These are phyloP conservation scores for Paraphaeosphaeria minitans DNA, from an alignment of 2,329 filamentous ascomycete genomes.

Conservation along the genomic window DNA sequence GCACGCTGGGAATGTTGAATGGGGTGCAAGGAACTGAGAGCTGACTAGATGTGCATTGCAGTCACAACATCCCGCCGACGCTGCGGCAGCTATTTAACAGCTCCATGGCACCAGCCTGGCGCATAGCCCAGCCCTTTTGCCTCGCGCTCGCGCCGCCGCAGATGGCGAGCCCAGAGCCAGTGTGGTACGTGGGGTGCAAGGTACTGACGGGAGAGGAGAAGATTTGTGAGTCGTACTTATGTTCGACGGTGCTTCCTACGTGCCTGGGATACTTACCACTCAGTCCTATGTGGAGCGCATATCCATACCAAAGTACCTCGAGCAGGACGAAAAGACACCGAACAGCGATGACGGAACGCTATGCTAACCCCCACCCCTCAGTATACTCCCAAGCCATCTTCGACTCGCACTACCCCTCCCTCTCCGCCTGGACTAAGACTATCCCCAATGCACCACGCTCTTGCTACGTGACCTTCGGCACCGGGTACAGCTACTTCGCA, in stretches of 20 bases:
- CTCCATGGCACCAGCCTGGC: slow-evolving; percentile 39
- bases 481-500: slow-evolving; percentile 39
- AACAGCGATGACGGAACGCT: slow-evolving; percentile 15
- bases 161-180: slow-evolving; percentile 32
- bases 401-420: slow-evolving; percentile 38
- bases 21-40: slow-evolving; percentile 6
- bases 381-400: slow-evolving; percentile 41
- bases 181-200: slow-evolving; percentile 44
- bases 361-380: slow-evolving; percentile 11
- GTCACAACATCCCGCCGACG: slow-evolving; percentile 40
- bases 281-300: slow-evolving; percentile 2
- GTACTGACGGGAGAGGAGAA: slow-evolving; percentile 42
- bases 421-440: slow-evolving; percentile 36
- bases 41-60: slow-evolving; percentile 28
- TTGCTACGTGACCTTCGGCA: slow-evolving; percentile 42
- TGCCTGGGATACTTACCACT: not conserved
- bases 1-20: not conserved
- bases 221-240: slow-evolving; percentile 36
- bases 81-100: slow-evolving; percentile 41
- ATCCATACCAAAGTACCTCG: not conserved
- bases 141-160: slow-evolving; percentile 41
- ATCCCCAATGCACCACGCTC: slow-evolving; percentile 33
- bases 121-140: slow-evolving; percentile 41
- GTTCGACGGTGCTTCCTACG: not conserved
- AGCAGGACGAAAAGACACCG: slow-evolving; percentile 17